phyloP scores from a whole-genome alignment of 495 filamentous ascomycete species.

The Astrocystis sublimbata region DNA sequence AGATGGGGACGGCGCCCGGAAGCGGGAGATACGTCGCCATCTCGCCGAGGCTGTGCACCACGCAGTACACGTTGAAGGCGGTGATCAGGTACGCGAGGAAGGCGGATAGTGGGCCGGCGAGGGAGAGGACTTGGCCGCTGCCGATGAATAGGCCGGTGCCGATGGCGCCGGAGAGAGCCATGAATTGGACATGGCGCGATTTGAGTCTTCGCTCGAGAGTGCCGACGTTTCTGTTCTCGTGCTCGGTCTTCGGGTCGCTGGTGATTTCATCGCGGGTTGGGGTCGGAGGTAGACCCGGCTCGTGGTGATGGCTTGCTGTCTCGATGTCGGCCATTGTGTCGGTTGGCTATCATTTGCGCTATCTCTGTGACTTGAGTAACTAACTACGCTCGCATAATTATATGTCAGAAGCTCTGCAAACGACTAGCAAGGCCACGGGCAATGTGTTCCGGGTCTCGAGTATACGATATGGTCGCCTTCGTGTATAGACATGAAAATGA shows the following conservation, averaged over 20 bases:
- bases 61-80: slow-evolving; percentile 35
- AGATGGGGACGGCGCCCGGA: slow-evolving; percentile 52
- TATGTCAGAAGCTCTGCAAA: background rate
- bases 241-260: slow-evolving; percentile 25
- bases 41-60: slow-evolving; percentile 50
- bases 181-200: slow-evolving; percentile 63
- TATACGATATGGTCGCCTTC: background rate
- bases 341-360: background rate
- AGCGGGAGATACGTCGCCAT: slow-evolving; percentile 63
- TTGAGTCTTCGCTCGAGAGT: slow-evolving; percentile 56
- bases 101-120: slow-evolving; percentile 43
- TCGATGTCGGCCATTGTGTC: slow-evolving; percentile 29
- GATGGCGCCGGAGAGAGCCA: slow-evolving; percentile 62
- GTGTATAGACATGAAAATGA: too few species aligned
- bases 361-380: background rate
- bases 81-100: slow-evolving; percentile 48
- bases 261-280: slow-evolving; percentile 17
- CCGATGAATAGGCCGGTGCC: slow-evolving; percentile 55
- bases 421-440: background rate
- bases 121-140: slow-evolving; percentile 39
- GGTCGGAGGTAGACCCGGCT: slow-evolving; percentile 10
- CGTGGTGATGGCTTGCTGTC: slow-evolving; percentile 11
- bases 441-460: too few species aligned
- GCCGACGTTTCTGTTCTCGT: slow-evolving; percentile 30
- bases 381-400: background rate